Evolutionary conservation across 768 basidiomycete genomes (phyloP).

Genomic region (Coprinopsis cinerea): DNA sequence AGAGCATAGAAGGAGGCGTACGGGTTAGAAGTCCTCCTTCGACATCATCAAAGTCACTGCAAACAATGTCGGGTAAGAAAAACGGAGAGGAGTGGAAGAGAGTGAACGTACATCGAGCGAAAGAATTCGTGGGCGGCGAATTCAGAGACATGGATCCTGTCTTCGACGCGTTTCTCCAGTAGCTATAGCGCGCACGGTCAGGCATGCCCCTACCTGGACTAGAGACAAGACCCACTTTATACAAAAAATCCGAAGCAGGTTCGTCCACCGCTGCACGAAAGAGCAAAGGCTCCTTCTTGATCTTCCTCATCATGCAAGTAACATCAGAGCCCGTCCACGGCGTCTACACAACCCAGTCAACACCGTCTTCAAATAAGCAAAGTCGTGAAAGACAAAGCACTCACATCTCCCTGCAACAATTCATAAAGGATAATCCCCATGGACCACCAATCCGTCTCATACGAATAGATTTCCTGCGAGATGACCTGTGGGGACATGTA

Average conservation of each 20-base stretch:
- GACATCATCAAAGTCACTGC: slow-evolving; percentile 6
- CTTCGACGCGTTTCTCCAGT: slow-evolving; percentile 7
- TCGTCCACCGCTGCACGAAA: not conserved
- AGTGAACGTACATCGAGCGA: slow-evolving; percentile 1
- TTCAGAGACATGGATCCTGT: not conserved
- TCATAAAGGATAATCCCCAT: slow-evolving; percentile 13
- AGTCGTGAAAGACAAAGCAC: not conserved
- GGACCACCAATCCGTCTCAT: slow-evolving; percentile 17
- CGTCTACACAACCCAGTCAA: not conserved
- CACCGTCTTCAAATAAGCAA: not conserved
- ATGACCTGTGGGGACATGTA: slow-evolving; percentile 17
- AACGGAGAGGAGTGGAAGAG: not conserved
- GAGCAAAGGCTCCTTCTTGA: slow-evolving; percentile 1
- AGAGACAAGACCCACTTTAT: slow-evolving; percentile 1
- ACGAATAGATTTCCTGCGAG: slow-evolving; percentile 12
- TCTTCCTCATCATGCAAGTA: slow-evolving; percentile 4
- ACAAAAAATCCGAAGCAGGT: not conserved
- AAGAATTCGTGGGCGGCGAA: slow-evolving; percentile 10
- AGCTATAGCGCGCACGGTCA: not conserved
- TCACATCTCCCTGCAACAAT: slow-evolving; percentile 14
- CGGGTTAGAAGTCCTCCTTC: slow-evolving; percentile 6
- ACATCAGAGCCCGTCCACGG: slow-evolving; percentile 4
- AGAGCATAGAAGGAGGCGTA: not conserved
- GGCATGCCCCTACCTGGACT: too few species aligned
- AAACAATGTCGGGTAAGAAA: not conserved